Percentiles rank a stretch among this genome's conserved stretches.
phyloP scores from a whole-genome alignment of 78 protist genomes.

The Speleostelium caveatum region DNA sequence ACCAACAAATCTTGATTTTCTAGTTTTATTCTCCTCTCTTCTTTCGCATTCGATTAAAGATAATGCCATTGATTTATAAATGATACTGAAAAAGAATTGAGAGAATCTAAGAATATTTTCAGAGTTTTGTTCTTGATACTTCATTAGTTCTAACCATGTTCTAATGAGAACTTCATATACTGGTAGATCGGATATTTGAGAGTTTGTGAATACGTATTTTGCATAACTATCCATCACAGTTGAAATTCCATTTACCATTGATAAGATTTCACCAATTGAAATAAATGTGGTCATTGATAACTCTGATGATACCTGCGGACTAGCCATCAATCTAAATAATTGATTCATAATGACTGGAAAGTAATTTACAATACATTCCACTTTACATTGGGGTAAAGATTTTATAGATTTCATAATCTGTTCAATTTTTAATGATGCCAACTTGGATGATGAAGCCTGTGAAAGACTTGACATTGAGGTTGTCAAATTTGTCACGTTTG shows the following conservation, averaged over 20 bases:
- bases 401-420: slow-evolving; percentile 36
- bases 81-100: slow-evolving; percentile 46
- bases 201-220: slow-evolving; percentile 51
- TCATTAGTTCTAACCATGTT: slow-evolving; percentile 67
- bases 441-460: neutral
- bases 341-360: slow-evolving; percentile 69
- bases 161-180: slow-evolving; percentile 64
- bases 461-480: neutral
- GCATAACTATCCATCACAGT: slow-evolving; percentile 8
- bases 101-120: slow-evolving; percentile 72
- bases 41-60: slow-evolving; percentile 32
- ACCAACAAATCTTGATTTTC: slow-evolving; percentile 57
- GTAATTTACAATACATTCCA: slow-evolving; percentile 54
- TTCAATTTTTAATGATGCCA: neutral
- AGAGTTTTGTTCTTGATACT: slow-evolving; percentile 60
- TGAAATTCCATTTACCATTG: slow-evolving; percentile 42
- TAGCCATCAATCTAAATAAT: slow-evolving; percentile 62
- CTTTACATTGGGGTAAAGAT: neutral
- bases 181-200: neutral
- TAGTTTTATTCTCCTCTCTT: slow-evolving; percentile 46
- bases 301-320: slow-evolving; percentile 12
- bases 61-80: slow-evolving; percentile 68
- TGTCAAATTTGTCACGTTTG: neutral
- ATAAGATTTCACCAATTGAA: slow-evolving; percentile 38
- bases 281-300: slow-evolving; percentile 39